These are phyloP conservation scores for Diddensiella santjacobensis DNA, from an alignment of 805 yeast genomes.

Conservation along the genomic window DNA sequence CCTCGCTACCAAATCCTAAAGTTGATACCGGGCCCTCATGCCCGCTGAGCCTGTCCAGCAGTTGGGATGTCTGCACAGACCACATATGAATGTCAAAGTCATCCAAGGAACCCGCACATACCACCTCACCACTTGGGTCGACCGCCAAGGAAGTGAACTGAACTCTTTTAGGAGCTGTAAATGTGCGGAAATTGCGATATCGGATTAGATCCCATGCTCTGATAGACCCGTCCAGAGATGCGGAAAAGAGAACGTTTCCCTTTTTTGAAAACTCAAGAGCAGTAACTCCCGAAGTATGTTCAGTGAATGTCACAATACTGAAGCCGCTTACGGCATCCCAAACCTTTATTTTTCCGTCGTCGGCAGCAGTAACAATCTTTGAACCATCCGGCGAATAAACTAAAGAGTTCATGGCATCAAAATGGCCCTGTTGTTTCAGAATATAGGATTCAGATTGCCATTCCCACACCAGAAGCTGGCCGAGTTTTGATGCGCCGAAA, in stretches of 20 bases:
- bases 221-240: slow-evolving; percentile 94
- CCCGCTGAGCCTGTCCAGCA: slow-evolving; percentile 82
- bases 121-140: slow-evolving; percentile 95
- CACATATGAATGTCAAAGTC: slow-evolving; percentile 89
- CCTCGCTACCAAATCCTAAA: slow-evolving; percentile 72
- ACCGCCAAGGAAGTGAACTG: slow-evolving; percentile 89
- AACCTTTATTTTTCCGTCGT: slow-evolving; percentile 93
- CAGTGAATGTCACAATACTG: slow-evolving; percentile 86
- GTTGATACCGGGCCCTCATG: slow-evolving; percentile 95
- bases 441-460: slow-evolving; percentile 98
- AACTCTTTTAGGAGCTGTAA: slow-evolving; percentile 83
- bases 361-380: slow-evolving; percentile 86
- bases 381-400: slow-evolving; percentile 95
- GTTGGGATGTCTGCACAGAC: slow-evolving; percentile 95
- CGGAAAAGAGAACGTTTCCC: slow-evolving; percentile 87
- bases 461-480: slow-evolving; percentile 95
- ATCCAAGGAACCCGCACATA: slow-evolving; percentile 90
- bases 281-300: slow-evolving; percentile 86
- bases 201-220: slow-evolving; percentile 95
- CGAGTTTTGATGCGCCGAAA: slow-evolving; percentile 83
- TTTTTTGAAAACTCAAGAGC: slow-evolving; percentile 80
- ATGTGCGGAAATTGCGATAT: slow-evolving; percentile 90
- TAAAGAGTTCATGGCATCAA: slow-evolving; percentile 79
- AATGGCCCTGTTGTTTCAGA: slow-evolving; percentile 95
- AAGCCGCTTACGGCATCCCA: slow-evolving; percentile 96